These are phyloP conservation scores for Backusella parvicylindrica DNA, from an alignment of 192 early-diverging fungal genomes.

Conservation along the genomic window DNA sequence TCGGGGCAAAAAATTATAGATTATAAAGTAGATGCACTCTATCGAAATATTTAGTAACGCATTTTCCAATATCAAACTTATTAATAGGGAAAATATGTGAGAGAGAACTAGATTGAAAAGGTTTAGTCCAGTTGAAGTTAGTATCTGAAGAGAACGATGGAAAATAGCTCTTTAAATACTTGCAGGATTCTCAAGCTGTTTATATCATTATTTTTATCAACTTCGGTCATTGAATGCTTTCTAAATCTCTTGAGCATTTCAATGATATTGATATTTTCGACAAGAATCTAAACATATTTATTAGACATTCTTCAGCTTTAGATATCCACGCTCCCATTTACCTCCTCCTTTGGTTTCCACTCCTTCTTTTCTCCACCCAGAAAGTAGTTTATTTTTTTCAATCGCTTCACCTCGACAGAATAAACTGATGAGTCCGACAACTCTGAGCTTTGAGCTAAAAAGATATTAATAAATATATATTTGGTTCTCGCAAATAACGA, in stretches of 20 bases:
- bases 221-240: background rate
- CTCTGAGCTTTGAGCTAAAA: background rate
- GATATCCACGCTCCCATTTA: background rate
- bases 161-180: conserved; percentile 1
- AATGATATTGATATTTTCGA: background rate
- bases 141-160: background rate
- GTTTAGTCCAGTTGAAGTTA: background rate
- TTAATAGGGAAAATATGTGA: background rate
- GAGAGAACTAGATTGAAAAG: background rate
- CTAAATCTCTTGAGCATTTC: background rate
- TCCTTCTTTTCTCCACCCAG: background rate
- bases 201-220: background rate
- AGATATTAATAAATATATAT: background rate
- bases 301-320: background rate
- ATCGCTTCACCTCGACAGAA: background rate
- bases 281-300: background rate
- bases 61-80: background rate
- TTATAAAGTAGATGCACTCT: too few relatives aligned
- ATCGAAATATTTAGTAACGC: background rate
- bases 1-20: too few relatives aligned
- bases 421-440: background rate
- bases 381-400: background rate
- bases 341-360: background rate
- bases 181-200: background rate
- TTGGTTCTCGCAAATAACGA: background rate